Percentiles rank a stretch among this genome's conserved stretches.
Conservation (phyloP, 139 green algal genomes). For the Deuterostichococcus epilithicus region DNA sequence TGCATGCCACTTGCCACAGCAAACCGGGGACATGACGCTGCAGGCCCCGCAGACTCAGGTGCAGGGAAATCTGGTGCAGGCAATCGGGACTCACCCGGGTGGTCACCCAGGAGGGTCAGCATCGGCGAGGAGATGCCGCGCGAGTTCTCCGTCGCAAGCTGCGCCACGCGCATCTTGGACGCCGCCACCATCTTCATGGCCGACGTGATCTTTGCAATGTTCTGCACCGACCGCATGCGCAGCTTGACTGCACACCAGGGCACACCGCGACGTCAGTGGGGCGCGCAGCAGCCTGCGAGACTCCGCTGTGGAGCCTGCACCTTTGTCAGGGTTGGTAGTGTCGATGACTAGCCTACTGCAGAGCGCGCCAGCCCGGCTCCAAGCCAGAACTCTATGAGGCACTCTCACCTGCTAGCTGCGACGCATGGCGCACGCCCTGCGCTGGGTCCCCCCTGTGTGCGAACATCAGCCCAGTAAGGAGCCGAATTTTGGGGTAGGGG, state of each 20-base stretch:
- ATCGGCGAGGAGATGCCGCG: conserved; percentile 84
- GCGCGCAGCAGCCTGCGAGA: not conserved
- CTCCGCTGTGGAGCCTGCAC: not conserved
- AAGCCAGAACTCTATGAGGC: not conserved
- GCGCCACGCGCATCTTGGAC: conserved; percentile 91
- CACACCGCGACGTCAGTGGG: not conserved
- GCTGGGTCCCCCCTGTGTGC: not conserved
- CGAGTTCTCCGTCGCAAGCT: conserved; percentile 70
- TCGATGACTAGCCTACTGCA: not conserved
- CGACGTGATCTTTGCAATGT: conserved; percentile 99
- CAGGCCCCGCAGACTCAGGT: too few relatives aligned
- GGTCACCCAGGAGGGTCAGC: conserved; percentile 85
- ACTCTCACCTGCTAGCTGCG: conserved; percentile 7
- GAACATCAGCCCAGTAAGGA: too few relatives aligned
- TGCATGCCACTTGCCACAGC: too few relatives aligned
- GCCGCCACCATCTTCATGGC: conserved; percentile 99
- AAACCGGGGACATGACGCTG: too few relatives aligned
- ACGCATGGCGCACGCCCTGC: conserved; percentile 4
- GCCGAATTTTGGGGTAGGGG: too few relatives aligned
- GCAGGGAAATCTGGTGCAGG: too few relatives aligned
- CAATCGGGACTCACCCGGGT: conserved; percentile 64
- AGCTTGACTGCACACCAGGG: conserved; percentile 78
- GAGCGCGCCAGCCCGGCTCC: not conserved
- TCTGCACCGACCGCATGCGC: conserved; percentile 95
- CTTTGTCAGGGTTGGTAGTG: not conserved